Evolutionary conservation across 225 moss, liverwort and hornwort genomes (phyloP), one percentile per base, ranked within the genome.

Genomic region (Polytrichum commune): DNA sequence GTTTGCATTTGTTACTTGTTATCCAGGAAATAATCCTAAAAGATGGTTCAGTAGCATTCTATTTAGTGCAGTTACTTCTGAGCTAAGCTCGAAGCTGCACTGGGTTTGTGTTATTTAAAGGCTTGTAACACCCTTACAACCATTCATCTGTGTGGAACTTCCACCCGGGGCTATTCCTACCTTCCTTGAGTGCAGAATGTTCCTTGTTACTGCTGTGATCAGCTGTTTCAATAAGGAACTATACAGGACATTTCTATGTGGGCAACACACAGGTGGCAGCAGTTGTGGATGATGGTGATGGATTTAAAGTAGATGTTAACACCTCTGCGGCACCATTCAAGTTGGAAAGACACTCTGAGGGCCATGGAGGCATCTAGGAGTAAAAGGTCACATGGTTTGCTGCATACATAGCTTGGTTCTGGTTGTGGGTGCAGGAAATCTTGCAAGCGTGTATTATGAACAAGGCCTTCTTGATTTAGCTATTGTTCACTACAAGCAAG

Each of bases 391-490:
- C 89, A 74, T 93, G 90, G 86, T 84, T 85, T 97, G 87, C 90
- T 92, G 92, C 86, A 97, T 92, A 88, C 91, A 85, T 85, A 84
- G 82, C 77, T 82, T 80, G 77, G 89, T 85, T 88, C 89, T 95
- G 93, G 88, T 82, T 94, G 81, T 97, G 88, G 80, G 93, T 91
- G 95, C 95, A 98, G 98, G 98, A 83, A 98, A 98, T 88, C 91
- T 98, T 83, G 98, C 98, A 87, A 98, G 98, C 90, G 90, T 98
- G 69, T 95, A 95, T 73, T 98, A 98, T 78, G 95, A 98, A 79
- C 95, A 93, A 86, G 93, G 93, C 76, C 91, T 91, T 73, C 86
- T 98, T 90, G 98, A 98, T 75, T 83, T 82, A 84, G 98, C 98
- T 55, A 98, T 98, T 68, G 75, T 81, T 70, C 76, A 91, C 89